Base-by-base conservation (phyloP, 2,329 filamentous ascomycete species). In the Aspergillus aculeatus region DNA sequence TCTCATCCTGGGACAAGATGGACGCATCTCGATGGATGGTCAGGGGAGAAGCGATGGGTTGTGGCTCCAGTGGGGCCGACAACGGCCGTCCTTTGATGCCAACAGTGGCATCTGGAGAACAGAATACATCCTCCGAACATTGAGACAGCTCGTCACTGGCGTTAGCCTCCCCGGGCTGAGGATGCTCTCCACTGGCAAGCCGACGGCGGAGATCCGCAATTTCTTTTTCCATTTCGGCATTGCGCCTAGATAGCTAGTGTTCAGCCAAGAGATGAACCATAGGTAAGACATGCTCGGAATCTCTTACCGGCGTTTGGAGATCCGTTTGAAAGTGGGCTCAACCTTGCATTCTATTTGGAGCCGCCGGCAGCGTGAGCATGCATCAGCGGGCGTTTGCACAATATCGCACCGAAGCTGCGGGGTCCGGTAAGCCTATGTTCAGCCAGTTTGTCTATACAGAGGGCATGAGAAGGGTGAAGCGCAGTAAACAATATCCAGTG, bases 301-400 rank as follows among this genome's bases (percentile, higher is more conserved):
- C 21, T 10, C 3, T n/a, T 65, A 77, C 75, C 74, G 75, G 69
- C 86, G 79, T 75, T 88, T 88, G 54, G 85, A 86, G 38, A 88
- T 80, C 61, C 86, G 82, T 76, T 86, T 88, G 77, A 89, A 89
- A 69, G 85, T 84, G 63, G 84, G 82, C 66, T 88, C 85, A 69
- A 89, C 86, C 68, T 85, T 84, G 76, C 86, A 89, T 65, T 82
- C 80, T 52, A 88, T 84, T 53, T 81, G 80, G 62, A 87, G 82
- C 69, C 86, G 85, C 64, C 80, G 77, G 73, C 86, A 89, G 64
- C 86, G 83, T 50, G 81, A 81, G 75, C 86, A 89, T 50, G 80
- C 78, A 64, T 81, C 79, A 66, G 86, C 87, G 6, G 84, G 85
- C n/a, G 84, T 84, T 66, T 86, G 83, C 51, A 85, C 79, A 65